A percentile compares a stretch with the other conserved stretches of the same genome.
phyloP scores from a whole-genome alignment of 345 rosid genomes.

The Corchorus olitorius region DNA sequence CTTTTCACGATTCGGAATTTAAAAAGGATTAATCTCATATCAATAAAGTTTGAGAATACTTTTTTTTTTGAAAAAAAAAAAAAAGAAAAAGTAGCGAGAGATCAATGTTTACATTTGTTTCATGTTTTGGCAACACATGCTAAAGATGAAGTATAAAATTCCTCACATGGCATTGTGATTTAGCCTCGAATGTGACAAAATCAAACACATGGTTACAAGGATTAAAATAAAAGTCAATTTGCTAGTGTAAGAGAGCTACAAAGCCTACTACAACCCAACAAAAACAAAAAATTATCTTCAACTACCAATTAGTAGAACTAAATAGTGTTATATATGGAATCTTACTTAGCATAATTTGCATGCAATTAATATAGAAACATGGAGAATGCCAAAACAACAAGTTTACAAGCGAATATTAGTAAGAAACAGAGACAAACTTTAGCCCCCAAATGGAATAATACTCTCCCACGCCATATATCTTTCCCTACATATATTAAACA shows the following conservation, averaged over 20 bases:
- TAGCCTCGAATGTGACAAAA: neutral
- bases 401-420: too few relatives aligned
- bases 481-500: neutral
- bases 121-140: neutral
- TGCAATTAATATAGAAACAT: neutral
- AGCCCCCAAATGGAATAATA: slow-evolving; percentile 7
- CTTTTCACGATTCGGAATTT: too few relatives aligned
- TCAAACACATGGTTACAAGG: slow-evolving; percentile 7
- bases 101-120: neutral
- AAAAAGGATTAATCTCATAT: too few relatives aligned
- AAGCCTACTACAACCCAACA: neutral
- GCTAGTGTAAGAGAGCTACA: neutral
- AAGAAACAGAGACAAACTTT: neutral
- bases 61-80: neutral
- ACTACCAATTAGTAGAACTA: neutral
- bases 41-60: neutral
- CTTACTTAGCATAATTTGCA: neutral
- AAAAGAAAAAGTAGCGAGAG: neutral
- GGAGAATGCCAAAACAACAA: neutral
- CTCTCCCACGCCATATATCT: slow-evolving; percentile 10
- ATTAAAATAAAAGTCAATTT: neutral
- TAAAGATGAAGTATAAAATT: neutral
- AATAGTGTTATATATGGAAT: neutral
- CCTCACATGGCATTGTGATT: slow-evolving; percentile 10
- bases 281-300: too few relatives aligned